A percentile compares a stretch with the other conserved stretches of the same genome.
phyloP scores from a whole-genome alignment of 2,329 filamentous ascomycete genomes.

The Emydomyces testavorans region DNA sequence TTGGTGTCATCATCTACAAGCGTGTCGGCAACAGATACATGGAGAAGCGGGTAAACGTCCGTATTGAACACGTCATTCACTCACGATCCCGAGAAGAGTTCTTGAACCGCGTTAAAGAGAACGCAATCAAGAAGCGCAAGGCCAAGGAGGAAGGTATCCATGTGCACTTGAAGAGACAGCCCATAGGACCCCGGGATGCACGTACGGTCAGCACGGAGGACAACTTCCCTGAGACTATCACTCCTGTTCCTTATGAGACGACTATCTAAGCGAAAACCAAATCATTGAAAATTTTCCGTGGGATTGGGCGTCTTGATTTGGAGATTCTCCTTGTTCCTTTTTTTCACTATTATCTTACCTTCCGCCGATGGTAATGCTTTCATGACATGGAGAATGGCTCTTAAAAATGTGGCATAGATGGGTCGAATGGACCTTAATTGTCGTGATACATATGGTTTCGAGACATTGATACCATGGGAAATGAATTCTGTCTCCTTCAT shows the following conservation, averaged over 20 bases:
- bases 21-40: constrained; percentile 99
- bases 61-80: constrained; percentile 89
- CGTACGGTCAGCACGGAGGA: constrained; percentile 68
- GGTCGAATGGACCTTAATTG: constrained; percentile 3
- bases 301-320: constrained; percentile 23
- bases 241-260: constrained; percentile 92
- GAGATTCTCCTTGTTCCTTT: constrained; percentile 17
- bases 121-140: constrained; percentile 83
- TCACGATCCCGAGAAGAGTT: constrained; percentile 96
- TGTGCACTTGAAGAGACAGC: constrained; percentile 87
- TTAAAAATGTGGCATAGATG: constrained; percentile 23
- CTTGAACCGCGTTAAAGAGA: constrained; percentile 89
- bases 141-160: constrained; percentile 80
- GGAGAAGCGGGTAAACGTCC: constrained; percentile 99
- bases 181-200: constrained; percentile 65
- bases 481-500: constrained; percentile 4
- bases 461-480: not conserved
- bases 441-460: constrained; percentile 2
- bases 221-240: constrained; percentile 81
- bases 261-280: constrained; percentile 63
- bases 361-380: constrained; percentile 10
- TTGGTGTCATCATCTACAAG: constrained; percentile 99
- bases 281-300: constrained; percentile 23
- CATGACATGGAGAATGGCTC: constrained; percentile 22
- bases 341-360: constrained; percentile 16